Evolutionary conservation across 805 yeast genomes (phyloP).

Genomic region (Saturnispora galanensis): DNA sequence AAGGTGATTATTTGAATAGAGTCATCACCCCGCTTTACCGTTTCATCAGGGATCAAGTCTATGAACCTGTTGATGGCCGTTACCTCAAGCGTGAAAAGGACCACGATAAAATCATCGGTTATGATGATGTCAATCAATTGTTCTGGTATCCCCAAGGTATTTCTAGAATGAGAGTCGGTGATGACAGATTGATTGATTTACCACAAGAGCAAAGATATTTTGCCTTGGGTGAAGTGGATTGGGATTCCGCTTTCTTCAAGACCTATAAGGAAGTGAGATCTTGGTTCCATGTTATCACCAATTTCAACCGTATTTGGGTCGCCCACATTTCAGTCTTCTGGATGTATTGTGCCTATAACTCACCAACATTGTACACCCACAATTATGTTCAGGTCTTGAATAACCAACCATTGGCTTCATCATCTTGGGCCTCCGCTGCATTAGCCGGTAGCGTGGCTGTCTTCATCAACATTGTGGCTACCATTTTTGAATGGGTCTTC

Average conservation of each 20-base stretch:
- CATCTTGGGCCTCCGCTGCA: conserved; percentile 88
- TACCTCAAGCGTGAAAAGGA: conserved; percentile 78
- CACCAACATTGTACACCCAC: conserved; percentile 84
- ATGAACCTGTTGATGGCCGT: conserved; percentile 73
- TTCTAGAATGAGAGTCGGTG: conserved; percentile 81
- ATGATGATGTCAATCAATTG: conserved; percentile 96
- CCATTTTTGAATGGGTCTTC: conserved; percentile 86
- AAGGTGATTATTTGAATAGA: conserved; percentile 86
- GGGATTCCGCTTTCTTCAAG: conserved; percentile 90
- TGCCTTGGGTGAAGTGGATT: conserved; percentile 82
- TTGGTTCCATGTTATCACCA: conserved; percentile 92
- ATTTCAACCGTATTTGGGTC: conserved; percentile 97
- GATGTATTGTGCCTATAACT: conserved; percentile 90
- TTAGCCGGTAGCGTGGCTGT: conserved; percentile 87
- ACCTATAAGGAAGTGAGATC: conserved; percentile 94
- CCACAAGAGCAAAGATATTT: conserved; percentile 84
- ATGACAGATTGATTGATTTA: conserved; percentile 80
- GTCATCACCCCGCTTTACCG: conserved; percentile 85
- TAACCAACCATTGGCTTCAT: conserved; percentile 82
- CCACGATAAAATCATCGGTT: conserved; percentile 75
- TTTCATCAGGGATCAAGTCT: conserved; percentile 71
- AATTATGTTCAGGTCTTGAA: conserved; percentile 75
- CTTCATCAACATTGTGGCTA: conserved; percentile 74
- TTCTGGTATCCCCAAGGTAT: conserved; percentile 99
- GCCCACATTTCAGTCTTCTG: conserved; percentile 83